Evolutionary conservation across 495 filamentous ascomycete genomes (phyloP).

Genomic region (Lichina pygmaea): DNA sequence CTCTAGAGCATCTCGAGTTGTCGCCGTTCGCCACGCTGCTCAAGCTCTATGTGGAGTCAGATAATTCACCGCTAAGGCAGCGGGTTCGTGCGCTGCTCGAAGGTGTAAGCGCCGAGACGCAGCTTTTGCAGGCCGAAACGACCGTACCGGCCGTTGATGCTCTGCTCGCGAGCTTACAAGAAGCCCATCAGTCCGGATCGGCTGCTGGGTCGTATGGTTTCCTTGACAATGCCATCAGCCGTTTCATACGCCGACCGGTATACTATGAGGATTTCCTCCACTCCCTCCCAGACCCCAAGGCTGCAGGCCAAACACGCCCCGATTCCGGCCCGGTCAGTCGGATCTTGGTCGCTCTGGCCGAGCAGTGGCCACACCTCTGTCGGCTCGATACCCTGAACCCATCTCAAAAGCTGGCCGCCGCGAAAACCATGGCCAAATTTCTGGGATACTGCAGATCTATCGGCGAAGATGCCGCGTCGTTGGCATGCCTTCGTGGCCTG

Average conservation of each 20-base stretch:
- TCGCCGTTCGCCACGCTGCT: conserved; percentile 41
- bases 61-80: conserved; percentile 14
- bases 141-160: conserved; percentile 21
- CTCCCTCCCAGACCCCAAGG: conserved; percentile 10
- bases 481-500: background rate
- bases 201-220: conserved; percentile 25
- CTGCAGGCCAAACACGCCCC: conserved; percentile 7
- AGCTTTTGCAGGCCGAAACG: conserved; percentile 17
- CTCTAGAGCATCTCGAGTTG: conserved; percentile 18
- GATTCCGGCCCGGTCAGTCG: conserved; percentile 15
- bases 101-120: conserved; percentile 22
- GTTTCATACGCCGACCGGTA: conserved; percentile 46
- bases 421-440: conserved; percentile 26
- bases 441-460: conserved; percentile 16
- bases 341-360: conserved; percentile 33
- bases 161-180: conserved; percentile 22
- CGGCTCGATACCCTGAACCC: conserved; percentile 16
- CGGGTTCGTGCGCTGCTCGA: conserved; percentile 19
- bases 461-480: conserved; percentile 15
- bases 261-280: conserved; percentile 27
- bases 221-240: conserved; percentile 51
- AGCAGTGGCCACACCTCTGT: conserved; percentile 50
- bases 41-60: conserved; percentile 20
- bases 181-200: conserved; percentile 4
- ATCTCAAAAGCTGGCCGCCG: conserved; percentile 15